Conservation (phyloP, 2,329 filamentous ascomycete species). For the Xylaria sp. region DNA sequence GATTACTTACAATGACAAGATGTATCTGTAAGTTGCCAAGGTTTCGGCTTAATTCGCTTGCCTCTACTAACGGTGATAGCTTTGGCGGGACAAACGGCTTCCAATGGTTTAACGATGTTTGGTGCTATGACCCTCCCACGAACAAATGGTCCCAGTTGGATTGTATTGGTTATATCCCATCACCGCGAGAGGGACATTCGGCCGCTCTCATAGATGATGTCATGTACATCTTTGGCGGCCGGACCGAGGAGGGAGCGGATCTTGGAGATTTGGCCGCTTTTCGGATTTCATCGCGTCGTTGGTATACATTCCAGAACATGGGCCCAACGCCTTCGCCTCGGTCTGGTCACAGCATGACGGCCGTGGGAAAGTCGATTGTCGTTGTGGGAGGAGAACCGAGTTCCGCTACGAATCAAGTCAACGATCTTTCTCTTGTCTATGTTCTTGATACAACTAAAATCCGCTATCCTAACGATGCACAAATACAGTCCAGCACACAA, state of each 20-base stretch:
- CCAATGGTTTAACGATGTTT: constrained; percentile 99
- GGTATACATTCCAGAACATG: constrained; percentile 99
- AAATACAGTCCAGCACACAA: constrained; percentile 54
- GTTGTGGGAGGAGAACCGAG: constrained; percentile 95
- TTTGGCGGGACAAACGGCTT: constrained; percentile 97
- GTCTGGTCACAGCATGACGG: constrained; percentile 97
- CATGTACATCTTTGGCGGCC: constrained; percentile 98
- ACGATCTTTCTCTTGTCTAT: constrained; percentile 89
- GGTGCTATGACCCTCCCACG: constrained; percentile 87
- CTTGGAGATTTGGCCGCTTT: constrained; percentile 91
- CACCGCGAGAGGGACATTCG: constrained; percentile 92
- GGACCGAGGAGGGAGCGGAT: constrained; percentile 92
- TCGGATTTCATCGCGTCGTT: constrained; percentile 79
- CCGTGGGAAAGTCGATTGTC: constrained; percentile 90
- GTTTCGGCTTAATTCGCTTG: neutral
- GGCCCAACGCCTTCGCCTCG: constrained; percentile 92
- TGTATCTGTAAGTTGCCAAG: constrained; percentile 82
- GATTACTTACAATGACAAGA: constrained; percentile 89
- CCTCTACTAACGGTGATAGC: constrained; percentile 56
- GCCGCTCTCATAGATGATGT: constrained; percentile 94
- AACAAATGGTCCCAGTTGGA: constrained; percentile 91
- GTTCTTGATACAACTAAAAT: constrained; percentile 96
- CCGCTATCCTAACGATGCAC: constrained; percentile 86
- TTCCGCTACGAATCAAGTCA: constrained; percentile 80
- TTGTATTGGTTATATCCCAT: constrained; percentile 97